Base-by-base conservation (phyloP, 2,329 filamentous ascomycete genomes). In the Aureobasidium sp. region DNA sequence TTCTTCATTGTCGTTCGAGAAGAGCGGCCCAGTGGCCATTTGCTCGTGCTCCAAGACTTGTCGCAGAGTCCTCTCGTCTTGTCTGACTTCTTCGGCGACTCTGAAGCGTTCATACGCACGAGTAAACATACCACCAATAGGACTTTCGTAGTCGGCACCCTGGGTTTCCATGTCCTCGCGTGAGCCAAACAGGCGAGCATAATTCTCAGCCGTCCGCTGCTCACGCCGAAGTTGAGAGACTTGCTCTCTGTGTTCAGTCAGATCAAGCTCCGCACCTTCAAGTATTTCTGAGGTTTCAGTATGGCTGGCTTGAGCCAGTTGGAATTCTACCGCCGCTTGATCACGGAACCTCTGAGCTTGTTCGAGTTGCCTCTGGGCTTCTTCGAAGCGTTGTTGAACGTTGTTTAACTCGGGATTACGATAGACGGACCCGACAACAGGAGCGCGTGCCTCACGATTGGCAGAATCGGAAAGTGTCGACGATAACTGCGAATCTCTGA, bases 121-220 rank as follows among this genome's bases (percentile, higher is more conserved):
- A 19, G 68, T 73, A 65, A 77, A 80, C 75, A 80, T 75, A 62
- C 72, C 71, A 19, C 75, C 73, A 13, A 80, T 74, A 0, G 78
- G 78, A n/a, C 74, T 77, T 60, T 77, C 73, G 63, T 79, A 79
- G 33, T 76, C 73, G 3, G 78, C 76, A n/a, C 71, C 72, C 61
- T 71, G 68, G 3, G 71, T 72, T n/a, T 75, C 68, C 55, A 79
- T 70, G 11, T 79, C 76, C 62, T 79, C 77, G 11, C 76, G 67
- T 0, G 74, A 74, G 15, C 78, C 78, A 61, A 79, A 79, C 0
- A 79, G 65, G 10, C 77, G 70, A 53, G 69, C 67, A 60, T 73
- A 73, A 50, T 74, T 74, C 53, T 74, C 71, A 5, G 68, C 67
- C 3, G 69, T 71, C 10, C 69, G 66, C 40, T 71, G 67, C 45